Evolutionary conservation across 2,329 filamentous ascomycete genomes (phyloP).

Genomic region (Trichophaea hybrida): DNA sequence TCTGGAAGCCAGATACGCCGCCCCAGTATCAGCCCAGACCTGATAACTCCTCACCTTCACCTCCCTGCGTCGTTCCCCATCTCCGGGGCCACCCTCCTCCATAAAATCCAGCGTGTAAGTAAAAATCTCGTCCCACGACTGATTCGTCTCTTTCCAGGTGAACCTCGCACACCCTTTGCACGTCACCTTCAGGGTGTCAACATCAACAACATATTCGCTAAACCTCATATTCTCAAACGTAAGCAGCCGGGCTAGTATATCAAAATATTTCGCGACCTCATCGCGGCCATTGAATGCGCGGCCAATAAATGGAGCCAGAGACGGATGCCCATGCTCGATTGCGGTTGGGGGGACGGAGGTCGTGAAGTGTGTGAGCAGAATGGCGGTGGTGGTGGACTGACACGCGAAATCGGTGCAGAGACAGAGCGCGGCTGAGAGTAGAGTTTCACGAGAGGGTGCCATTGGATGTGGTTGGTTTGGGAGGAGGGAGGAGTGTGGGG

Average conservation of each 20-base stretch:
- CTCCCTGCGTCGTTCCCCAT: not conserved
- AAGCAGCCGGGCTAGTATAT: constrained; percentile 28
- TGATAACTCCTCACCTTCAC: constrained; percentile 32
- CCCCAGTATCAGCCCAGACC: constrained; percentile 35
- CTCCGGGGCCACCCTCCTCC: constrained; percentile 22
- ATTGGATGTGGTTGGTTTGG: not conserved
- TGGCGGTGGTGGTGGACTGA: constrained; percentile 22
- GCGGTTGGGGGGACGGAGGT: constrained; percentile 16
- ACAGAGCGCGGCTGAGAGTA: constrained; percentile 23
- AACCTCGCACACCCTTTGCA: constrained; percentile 31
- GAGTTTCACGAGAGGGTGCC: not conserved
- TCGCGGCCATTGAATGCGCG: constrained; percentile 31
- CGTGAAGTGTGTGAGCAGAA: constrained; percentile 28
- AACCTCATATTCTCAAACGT: constrained; percentile 32
- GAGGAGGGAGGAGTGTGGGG: not conserved
- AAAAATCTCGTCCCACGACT: constrained; percentile 34
- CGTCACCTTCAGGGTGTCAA: constrained; percentile 28
- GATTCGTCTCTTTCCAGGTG: constrained; percentile 29
- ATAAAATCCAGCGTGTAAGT: constrained; percentile 31
- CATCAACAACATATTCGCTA: constrained; percentile 32
- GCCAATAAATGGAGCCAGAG: constrained; percentile 34
- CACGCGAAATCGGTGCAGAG: constrained; percentile 28
- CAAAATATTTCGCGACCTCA: constrained; percentile 32
- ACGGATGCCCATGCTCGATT: constrained; percentile 33
- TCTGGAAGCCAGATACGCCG: constrained; percentile 31